Evolutionary conservation across 768 basidiomycete genomes (phyloP).

Genomic region (Mycena indigotica): DNA sequence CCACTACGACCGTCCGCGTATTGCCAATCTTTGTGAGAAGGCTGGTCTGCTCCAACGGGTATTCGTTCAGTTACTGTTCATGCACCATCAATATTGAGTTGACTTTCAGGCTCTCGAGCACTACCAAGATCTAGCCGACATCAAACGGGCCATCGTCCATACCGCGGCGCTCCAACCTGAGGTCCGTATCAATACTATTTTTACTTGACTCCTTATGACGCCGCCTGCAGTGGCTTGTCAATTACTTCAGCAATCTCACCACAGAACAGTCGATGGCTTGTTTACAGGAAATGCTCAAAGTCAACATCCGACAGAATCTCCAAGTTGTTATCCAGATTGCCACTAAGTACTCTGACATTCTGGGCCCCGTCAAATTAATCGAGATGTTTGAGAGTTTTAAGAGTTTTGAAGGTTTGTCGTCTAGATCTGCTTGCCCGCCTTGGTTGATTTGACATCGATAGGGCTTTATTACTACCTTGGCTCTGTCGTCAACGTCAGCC

Average conservation of each 20-base stretch:
- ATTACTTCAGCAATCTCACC: conserved; percentile 94
- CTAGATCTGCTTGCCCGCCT: neutral
- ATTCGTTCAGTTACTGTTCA: conserved; percentile 29
- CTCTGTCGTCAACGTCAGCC: conserved; percentile 93
- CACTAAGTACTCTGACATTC: conserved; percentile 97
- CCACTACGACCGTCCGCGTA: conserved; percentile 93
- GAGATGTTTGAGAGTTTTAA: conserved; percentile 99
- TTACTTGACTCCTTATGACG: too few relatives aligned
- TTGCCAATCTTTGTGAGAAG: conserved; percentile 98
- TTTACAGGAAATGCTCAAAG: conserved; percentile 93
- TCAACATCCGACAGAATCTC: conserved; percentile 97
- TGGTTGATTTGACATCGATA: too few relatives aligned
- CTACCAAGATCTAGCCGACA: conserved; percentile 97
- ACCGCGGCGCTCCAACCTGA: conserved; percentile 82
- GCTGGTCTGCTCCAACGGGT: conserved; percentile 94
- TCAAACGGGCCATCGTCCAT: conserved; percentile 97
- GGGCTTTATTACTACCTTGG: conserved; percentile 98
- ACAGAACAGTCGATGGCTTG: conserved; percentile 97
- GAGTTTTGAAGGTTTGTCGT: conserved; percentile 80
- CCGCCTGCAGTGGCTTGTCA: conserved; percentile 85
- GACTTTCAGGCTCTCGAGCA: conserved; percentile 94
- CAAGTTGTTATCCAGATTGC: conserved; percentile 97
- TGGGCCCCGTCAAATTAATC: conserved; percentile 95
- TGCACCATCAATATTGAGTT: conserved; percentile 13
- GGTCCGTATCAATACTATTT: conserved; percentile 42